phyloP scores from a whole-genome alignment of 441 rosid species.

The Flueggea neowawraea region DNA sequence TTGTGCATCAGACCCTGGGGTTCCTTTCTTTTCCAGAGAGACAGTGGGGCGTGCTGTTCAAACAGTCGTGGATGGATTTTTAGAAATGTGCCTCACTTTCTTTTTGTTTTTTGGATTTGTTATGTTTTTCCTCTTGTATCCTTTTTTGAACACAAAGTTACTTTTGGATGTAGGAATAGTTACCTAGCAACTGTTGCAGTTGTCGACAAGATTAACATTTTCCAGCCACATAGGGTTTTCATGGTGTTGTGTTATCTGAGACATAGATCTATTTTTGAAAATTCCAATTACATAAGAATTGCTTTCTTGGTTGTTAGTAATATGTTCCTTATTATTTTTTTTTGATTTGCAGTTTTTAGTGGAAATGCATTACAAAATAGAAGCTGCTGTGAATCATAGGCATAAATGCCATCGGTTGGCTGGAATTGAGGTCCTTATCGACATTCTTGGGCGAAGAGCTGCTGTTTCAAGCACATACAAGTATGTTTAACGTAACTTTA shows the following conservation, averaged over 20 bases:
- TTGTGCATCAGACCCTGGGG: constrained; percentile 56
- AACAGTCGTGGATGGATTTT: constrained; percentile 93
- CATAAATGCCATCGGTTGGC: constrained; percentile 84
- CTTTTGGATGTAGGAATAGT: constrained; percentile 56
- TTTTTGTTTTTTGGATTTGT: constrained; percentile 14
- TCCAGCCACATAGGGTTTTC: constrained; percentile 96
- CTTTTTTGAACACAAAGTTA: constrained; percentile 10
- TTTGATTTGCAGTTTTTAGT: constrained; percentile 62
- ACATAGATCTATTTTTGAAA: constrained; percentile 5
- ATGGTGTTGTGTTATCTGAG: constrained; percentile 46
- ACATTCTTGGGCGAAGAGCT: constrained; percentile 78
- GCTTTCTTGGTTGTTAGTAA: constrained; percentile 4
- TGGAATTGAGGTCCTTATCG: constrained; percentile 80
- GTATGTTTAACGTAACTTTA: constrained; percentile 27
- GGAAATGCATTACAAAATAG: constrained; percentile 83
- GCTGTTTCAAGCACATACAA: constrained; percentile 79
- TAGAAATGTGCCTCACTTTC: constrained; percentile 60
- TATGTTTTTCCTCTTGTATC: constrained; percentile 9
- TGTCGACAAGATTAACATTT: constrained; percentile 81
- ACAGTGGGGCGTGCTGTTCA: constrained; percentile 58
- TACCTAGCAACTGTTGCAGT: constrained; percentile 44
- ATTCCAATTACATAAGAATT: constrained; percentile 2
- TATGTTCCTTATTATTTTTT: constrained; percentile 14
- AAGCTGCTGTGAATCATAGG: constrained; percentile 81
- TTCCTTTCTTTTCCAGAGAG: constrained; percentile 76